Base-by-base conservation (phyloP, 2,329 filamentous ascomycete species). In the Trematosphaeria pertusa region DNA sequence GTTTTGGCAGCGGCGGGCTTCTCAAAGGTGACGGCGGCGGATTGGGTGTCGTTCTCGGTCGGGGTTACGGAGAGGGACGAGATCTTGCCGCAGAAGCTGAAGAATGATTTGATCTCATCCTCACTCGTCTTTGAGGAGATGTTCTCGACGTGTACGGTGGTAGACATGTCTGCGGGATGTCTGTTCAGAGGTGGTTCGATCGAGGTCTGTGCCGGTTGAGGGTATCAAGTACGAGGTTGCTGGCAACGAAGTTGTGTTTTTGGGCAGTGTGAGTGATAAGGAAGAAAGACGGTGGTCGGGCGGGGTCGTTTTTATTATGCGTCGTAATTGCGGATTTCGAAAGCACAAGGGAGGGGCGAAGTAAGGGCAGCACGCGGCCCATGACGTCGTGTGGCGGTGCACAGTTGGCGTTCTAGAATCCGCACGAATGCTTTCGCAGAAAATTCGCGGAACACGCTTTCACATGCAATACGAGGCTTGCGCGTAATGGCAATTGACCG, bases 1-100 rank as follows among this genome's bases (percentile, higher is more conserved):
- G 94, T 99, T 81, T 96, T 97, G 50, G 93, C 92, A 39, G 94
- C 94, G 11, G 93, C 95, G 72, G 93, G 87, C 80, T 97, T 97
- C 76, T 97, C 94, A 69, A 99, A 99, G 41, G 86, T 92, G 54
- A 99, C 92, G n/a, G 87, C 89, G 47, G 94, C 94, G 38, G 86
- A 86, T 77, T 97, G 91, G 59, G 83, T 80, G 58, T 87, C 82
- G 65, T 84, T 84, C 43, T 75, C 50, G 30, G 73, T 78, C 39
- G 86, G 75, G 20, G 85, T 89, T 66, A 97, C 83, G 48, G 90
- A 86, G 72, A 99, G 82, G 62, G 83, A 82, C 59, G 85, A 86
- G 73, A 99, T 96, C 81, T 97, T 97, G 73, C 94, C 94, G 35
- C 84, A 87, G 75, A 97, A 97, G 80, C 88, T 94, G 81, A 99